These are phyloP conservation scores for Aspergillus pseudonomiae DNA, from an alignment of 2,329 filamentous ascomycete species.

Conservation along the genomic window DNA sequence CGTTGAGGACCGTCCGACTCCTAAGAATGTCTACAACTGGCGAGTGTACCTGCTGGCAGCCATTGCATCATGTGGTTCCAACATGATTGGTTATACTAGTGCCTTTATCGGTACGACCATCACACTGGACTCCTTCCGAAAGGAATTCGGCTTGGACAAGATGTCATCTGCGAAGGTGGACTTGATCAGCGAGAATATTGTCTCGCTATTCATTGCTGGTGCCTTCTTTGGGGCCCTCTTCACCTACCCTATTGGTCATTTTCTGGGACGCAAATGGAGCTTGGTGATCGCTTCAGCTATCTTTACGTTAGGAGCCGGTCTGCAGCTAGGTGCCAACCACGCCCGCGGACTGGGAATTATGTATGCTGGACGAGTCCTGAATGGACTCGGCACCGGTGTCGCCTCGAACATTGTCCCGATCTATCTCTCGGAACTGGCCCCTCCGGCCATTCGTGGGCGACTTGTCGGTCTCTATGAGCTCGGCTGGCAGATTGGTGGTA, in stretches of 20 bases:
- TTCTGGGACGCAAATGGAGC: slow-evolving; percentile 64
- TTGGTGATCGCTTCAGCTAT: slow-evolving; percentile 63
- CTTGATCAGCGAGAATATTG: slow-evolving; percentile 71
- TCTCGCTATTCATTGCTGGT: slow-evolving; percentile 78
- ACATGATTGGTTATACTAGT: slow-evolving; percentile 66
- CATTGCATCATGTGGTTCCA: slow-evolving; percentile 59
- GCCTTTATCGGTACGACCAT: slow-evolving; percentile 80
- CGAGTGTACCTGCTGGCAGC: slow-evolving; percentile 57
- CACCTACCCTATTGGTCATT: slow-evolving; percentile 66
- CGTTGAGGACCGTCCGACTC: slow-evolving; percentile 54
- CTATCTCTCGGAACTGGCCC: slow-evolving; percentile 59
- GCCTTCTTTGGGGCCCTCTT: slow-evolving; percentile 74
- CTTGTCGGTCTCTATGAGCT: slow-evolving; percentile 58
- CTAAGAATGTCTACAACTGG: slow-evolving; percentile 62
- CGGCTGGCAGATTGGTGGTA: slow-evolving; percentile 53
- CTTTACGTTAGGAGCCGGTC: slow-evolving; percentile 68
- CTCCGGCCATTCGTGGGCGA: slow-evolving; percentile 57
- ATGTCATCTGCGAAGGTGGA: slow-evolving; percentile 55
- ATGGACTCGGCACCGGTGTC: slow-evolving; percentile 57
- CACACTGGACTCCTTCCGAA: slow-evolving; percentile 66
- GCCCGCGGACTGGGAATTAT: slow-evolving; percentile 62
- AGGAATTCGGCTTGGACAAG: slow-evolving; percentile 65
- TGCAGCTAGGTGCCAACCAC: slow-evolving; percentile 67
- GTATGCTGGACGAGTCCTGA: slow-evolving; percentile 56
- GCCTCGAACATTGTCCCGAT: slow-evolving; percentile 60